These are phyloP conservation scores for Arabis hirsuta DNA, from an alignment of 345 rosid genomes.

Conservation along the genomic window DNA sequence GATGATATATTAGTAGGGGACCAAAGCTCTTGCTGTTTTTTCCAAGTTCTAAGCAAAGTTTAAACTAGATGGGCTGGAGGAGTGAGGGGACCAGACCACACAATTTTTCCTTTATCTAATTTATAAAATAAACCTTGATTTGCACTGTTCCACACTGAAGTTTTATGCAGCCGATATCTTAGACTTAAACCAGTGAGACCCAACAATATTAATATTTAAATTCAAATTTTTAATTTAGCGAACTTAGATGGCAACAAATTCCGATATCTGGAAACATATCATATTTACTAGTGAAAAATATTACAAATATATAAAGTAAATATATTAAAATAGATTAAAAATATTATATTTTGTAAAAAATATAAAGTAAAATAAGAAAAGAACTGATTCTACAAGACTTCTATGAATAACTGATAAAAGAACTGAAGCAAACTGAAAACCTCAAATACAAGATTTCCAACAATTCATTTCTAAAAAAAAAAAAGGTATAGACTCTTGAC, in stretches of 20 bases:
- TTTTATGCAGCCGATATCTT: constrained; percentile 34
- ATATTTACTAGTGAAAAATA: neutral
- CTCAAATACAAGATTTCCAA: too few relatives aligned
- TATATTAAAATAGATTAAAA: too few relatives aligned
- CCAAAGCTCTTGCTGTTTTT: constrained; percentile 32
- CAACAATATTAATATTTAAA: neutral
- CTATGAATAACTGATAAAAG: too few relatives aligned
- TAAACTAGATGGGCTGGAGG: constrained; percentile 21
- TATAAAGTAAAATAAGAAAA: too few relatives aligned
- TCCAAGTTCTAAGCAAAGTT: constrained; percentile 6
- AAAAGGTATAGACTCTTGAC: too few relatives aligned
- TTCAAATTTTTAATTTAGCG: neutral
- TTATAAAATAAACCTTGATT: neutral
- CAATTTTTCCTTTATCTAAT: neutral
- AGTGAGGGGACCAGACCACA: constrained; percentile 39
- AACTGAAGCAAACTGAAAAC: too few relatives aligned
- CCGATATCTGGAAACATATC: constrained; percentile 17
- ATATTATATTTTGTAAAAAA: too few relatives aligned
- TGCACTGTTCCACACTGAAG: constrained; percentile 29
- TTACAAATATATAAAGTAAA: too few relatives aligned
- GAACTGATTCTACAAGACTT: too few relatives aligned
- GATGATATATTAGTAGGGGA: constrained; percentile 37
- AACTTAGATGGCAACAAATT: constrained; percentile 20
- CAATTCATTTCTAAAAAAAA: too few relatives aligned
- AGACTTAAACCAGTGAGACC: constrained; percentile 2